Conservation (phyloP, 139 green algal genomes). For the Klebsormidium nitens region DNA sequence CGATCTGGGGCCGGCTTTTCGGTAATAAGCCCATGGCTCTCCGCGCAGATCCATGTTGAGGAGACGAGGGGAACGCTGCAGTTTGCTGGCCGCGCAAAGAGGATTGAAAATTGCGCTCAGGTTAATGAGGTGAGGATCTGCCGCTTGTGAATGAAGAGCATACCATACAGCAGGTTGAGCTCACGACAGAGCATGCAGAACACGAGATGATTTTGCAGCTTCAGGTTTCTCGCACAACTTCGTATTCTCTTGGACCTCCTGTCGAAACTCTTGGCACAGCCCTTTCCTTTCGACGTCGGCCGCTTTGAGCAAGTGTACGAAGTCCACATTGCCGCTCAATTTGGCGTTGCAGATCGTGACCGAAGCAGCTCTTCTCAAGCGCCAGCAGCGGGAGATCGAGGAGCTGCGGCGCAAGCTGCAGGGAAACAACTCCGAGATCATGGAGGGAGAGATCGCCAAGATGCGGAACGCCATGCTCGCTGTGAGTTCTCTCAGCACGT, state of each 20-base stretch:
- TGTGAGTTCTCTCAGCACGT: not conserved
- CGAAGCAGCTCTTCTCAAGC: slow-evolving; percentile 69
- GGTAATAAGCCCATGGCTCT: too few relatives aligned
- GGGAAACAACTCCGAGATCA: slow-evolving; percentile 13
- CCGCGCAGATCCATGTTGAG: slow-evolving; percentile 58
- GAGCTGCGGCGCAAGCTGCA: slow-evolving; percentile 42
- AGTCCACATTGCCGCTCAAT: too few relatives aligned
- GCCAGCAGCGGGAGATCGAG: slow-evolving; percentile 86
- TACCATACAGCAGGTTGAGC: too few relatives aligned
- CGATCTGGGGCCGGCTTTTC: too few relatives aligned
- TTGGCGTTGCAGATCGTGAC: slow-evolving; percentile 46
- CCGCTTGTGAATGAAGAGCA: not conserved
- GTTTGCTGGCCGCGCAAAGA: slow-evolving; percentile 88
- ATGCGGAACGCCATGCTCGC: slow-evolving; percentile 29
- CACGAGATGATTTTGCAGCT: too few relatives aligned
- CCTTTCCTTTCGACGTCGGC: too few relatives aligned
- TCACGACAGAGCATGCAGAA: too few relatives aligned
- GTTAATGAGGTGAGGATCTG: slow-evolving; percentile 44
- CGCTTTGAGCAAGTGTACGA: too few relatives aligned
- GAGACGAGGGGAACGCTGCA: slow-evolving; percentile 88
- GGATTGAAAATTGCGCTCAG: slow-evolving; percentile 73
- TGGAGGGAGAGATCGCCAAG: slow-evolving; percentile 27
- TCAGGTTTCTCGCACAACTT: too few relatives aligned
- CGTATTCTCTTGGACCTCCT: too few relatives aligned
- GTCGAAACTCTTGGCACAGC: too few relatives aligned